Evolutionary conservation across 1,284 basidiomycete species (phyloP).

Genomic region (Ustanciosporium gigantosporum): DNA sequence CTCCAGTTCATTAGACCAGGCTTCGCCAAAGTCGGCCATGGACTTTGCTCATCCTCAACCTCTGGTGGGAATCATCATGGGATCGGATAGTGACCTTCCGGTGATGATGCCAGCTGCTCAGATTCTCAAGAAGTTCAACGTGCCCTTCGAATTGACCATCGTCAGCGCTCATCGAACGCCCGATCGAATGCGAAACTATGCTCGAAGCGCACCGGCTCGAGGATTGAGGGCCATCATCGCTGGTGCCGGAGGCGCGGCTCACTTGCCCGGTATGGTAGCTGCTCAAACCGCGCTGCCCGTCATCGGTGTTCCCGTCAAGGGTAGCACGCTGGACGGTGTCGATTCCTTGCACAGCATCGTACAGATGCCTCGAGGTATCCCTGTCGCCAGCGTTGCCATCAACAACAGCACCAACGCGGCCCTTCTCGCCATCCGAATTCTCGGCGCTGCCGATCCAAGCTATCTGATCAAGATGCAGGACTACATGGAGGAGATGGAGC

Average conservation of each 20-base stretch:
- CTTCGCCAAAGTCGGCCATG: constrained; percentile 61
- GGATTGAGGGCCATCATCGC: constrained; percentile 84
- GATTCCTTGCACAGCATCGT: constrained; percentile 96
- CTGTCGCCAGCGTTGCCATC: constrained; percentile 95
- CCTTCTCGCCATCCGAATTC: constrained; percentile 84
- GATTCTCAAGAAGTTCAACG: constrained; percentile 77
- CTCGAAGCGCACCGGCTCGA: constrained; percentile 74
- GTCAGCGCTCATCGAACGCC: constrained; percentile 96
- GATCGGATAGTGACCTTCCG: constrained; percentile 94
- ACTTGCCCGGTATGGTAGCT: constrained; percentile 97
- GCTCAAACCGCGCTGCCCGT: constrained; percentile 90
- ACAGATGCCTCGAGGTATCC: constrained; percentile 97
- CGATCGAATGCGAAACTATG: constrained; percentile 80
- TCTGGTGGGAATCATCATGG: constrained; percentile 95
- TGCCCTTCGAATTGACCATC: constrained; percentile 93
- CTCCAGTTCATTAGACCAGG: constrained; percentile 14
- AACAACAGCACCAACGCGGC: constrained; percentile 95
- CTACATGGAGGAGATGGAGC: constrained; percentile 77
- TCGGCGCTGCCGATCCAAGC: constrained; percentile 72
- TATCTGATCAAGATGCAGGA: constrained; percentile 73
- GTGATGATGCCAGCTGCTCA: constrained; percentile 87
- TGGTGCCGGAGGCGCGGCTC: constrained; percentile 94
- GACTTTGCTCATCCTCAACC: constrained; percentile 68
- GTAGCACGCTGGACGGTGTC: constrained; percentile 88
- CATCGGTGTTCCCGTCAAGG: constrained; percentile 95